Percentiles rank a stretch among this genome's conserved stretches.
Evolutionary conservation across 805 yeast genomes (phyloP).

Genomic region (Candida sakaeoensis): DNA sequence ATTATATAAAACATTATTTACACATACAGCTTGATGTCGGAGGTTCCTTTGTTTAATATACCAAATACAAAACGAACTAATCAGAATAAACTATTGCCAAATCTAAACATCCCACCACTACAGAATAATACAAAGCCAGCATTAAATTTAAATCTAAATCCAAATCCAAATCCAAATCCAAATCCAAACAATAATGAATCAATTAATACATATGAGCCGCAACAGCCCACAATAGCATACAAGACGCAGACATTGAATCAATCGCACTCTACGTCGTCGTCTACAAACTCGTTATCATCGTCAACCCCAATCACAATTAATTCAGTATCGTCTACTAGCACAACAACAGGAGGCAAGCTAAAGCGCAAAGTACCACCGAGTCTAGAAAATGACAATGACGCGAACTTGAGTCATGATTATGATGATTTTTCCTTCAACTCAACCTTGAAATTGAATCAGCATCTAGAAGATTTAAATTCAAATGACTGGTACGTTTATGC

Average conservation of each 20-base stretch:
- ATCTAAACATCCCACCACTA: slow-evolving; percentile 25
- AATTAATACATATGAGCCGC: not conserved
- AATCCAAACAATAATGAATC: too few species aligned
- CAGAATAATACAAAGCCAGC: slow-evolving; percentile 7
- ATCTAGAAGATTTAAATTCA: slow-evolving; percentile 49
- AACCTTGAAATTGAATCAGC: slow-evolving; percentile 16
- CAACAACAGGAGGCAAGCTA: slow-evolving; percentile 1
- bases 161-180: too few species aligned
- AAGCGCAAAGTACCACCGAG: slow-evolving; percentile 40
- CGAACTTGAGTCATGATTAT: slow-evolving; percentile 10
- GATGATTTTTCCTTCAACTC: slow-evolving; percentile 4
- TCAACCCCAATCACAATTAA: slow-evolving; percentile 10
- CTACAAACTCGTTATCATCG: slow-evolving; percentile 7
- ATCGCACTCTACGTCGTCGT: slow-evolving; percentile 1
- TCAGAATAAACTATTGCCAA: slow-evolving; percentile 16
- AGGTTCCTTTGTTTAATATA: slow-evolving; percentile 29
- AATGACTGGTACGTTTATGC: slow-evolving; percentile 71
- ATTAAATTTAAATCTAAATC: slow-evolving; percentile 8
- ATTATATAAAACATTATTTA: not conserved
- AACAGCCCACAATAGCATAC: not conserved
- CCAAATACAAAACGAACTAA: slow-evolving; percentile 26
- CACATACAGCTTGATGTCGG: slow-evolving; percentile 16
- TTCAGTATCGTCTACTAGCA: slow-evolving; percentile 8
- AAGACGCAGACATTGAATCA: not conserved
- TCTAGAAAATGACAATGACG: slow-evolving; percentile 9